Percentiles rank a stretch among this genome's conserved stretches.
Conservation (phyloP, 1,284 basidiomycete species). For the Phellinidium pouzarii region DNA sequence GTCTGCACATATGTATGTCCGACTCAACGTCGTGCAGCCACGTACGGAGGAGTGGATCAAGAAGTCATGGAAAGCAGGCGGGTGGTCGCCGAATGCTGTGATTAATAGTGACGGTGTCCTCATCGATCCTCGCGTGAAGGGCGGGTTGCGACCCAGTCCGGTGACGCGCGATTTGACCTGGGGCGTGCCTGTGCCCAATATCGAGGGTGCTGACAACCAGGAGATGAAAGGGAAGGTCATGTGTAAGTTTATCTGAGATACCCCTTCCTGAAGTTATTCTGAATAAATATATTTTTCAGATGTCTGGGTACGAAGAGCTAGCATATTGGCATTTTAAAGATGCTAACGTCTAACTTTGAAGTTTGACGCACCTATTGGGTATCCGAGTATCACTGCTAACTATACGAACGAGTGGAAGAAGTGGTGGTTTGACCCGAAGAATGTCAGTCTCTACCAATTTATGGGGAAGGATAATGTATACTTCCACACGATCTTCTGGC, state of each 20-base stretch:
- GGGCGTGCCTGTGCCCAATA: slow-evolving; percentile 88
- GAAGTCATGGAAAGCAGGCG: slow-evolving; percentile 70
- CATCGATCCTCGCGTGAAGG: slow-evolving; percentile 85
- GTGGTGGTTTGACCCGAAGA: slow-evolving; percentile 95
- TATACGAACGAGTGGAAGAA: slow-evolving; percentile 93
- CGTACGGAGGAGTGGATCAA: slow-evolving; percentile 87
- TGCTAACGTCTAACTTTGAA: slow-evolving; percentile 27
- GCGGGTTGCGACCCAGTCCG: slow-evolving; percentile 84
- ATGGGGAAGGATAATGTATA: slow-evolving; percentile 99
- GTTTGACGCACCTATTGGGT: slow-evolving; percentile 98
- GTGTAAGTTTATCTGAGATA: slow-evolving; percentile 50
- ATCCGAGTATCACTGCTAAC: slow-evolving; percentile 95
- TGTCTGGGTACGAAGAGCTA: slow-evolving; percentile 62
- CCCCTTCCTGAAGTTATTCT: slow-evolving; percentile 6
- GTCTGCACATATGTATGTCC: slow-evolving; percentile 94
- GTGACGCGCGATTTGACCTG: slow-evolving; percentile 93
- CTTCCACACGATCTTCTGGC: slow-evolving; percentile 98
- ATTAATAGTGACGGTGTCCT: slow-evolving; percentile 84
- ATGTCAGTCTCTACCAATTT: slow-evolving; percentile 95
- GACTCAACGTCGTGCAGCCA: slow-evolving; percentile 80
- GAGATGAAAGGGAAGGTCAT: slow-evolving; percentile 94
- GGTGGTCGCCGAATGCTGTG: slow-evolving; percentile 91
- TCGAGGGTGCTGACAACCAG: slow-evolving; percentile 66
- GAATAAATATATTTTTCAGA: slow-evolving; percentile 40
- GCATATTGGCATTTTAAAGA: not conserved